Conservation (phyloP, 495 filamentous ascomycete species). For the Margaritispora aquatica region DNA sequence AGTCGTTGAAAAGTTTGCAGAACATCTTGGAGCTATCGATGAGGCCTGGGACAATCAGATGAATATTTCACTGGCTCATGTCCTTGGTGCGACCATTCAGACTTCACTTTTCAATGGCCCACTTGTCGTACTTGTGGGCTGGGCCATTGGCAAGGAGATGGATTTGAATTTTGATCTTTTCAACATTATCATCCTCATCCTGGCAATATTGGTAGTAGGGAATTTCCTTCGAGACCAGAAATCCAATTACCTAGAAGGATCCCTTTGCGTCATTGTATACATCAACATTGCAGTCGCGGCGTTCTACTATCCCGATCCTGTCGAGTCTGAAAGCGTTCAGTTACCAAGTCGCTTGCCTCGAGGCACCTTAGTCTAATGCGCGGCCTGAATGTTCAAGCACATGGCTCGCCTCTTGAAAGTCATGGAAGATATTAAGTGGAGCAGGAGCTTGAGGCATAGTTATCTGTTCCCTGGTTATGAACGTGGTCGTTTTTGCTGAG, state of each 20-base stretch:
- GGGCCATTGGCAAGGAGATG: conserved; percentile 70
- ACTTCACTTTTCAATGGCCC: conserved; percentile 87
- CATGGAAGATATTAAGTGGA: no score
- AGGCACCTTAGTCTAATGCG: neutral
- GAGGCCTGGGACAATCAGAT: conserved; percentile 85
- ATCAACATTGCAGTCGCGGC: conserved; percentile 57
- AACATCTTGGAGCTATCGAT: conserved; percentile 89
- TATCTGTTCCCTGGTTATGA: no score
- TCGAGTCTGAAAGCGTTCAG: conserved; percentile 16
- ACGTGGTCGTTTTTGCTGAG: no score
- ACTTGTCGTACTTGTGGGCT: conserved; percentile 77
- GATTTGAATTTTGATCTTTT: conserved; percentile 85
- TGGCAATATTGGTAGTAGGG: conserved; percentile 81
- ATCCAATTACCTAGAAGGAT: conserved; percentile 75
- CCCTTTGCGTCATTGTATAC: conserved; percentile 67
- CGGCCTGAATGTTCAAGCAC: no score
- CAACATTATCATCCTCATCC: conserved; percentile 82
- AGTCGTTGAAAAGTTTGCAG: conserved; percentile 85
- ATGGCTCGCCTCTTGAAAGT: no score
- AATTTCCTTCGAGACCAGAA: conserved; percentile 77
- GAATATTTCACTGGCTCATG: conserved; percentile 89
- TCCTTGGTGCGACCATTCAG: conserved; percentile 82
- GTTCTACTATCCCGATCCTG: conserved; percentile 66
- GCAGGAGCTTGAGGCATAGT: no score
- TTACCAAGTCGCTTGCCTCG: neutral